Evolutionary conservation across 2,329 filamentous ascomycete species (phyloP), one percentile per base, ranked within the genome.

Genomic region (Cordyceps cicadae): DNA sequence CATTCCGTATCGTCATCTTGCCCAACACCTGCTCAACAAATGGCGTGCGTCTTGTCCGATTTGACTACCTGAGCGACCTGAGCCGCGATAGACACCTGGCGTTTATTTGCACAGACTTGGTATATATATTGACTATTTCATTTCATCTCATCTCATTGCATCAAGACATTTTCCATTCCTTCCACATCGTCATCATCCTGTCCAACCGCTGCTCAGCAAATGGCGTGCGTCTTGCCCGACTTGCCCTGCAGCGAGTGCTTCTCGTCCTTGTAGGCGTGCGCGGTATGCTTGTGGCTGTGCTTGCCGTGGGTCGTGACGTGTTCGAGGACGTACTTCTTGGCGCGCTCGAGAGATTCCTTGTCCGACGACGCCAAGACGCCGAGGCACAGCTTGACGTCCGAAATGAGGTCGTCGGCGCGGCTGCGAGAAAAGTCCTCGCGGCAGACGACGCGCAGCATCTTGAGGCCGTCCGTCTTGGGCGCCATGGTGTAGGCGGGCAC

Each of bases 401-500:
- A 68, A 63, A 97, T 79, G 39, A 97, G 79, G 11, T 84, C 79
- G 70, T 97, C 92, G 70, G 91, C 96, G 45, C 92, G 83, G 66
- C 81, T 86, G 72, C 88, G 87, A 52, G 86, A 89, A 67, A 97
- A 97, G 75, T 97, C 93, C 75, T 97, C 93, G 55, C 93, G 85
- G 5, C 97, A 90, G 0, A 97, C 93, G 5, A 97, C 85, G 43
- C 93, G 87, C 79, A 97, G 85, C 83, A 97, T 87, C 81, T 96
- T 95, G 70, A 97, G 81, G 65, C 86, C 79, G 60, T 90, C 80
- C 19, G 90, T 92, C 71, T 96, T 82, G 19, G 92, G 92, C 0
- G 93, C 93, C 93, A 97, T 97, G 45, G 92, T 97, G 76, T 97
- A 97, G 0, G 93, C 93, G 0, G 93, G 93, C 0, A 97, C 90